Conservation (phyloP, 176 grass and related monocot genomes). For the Avena sativa region DNA sequence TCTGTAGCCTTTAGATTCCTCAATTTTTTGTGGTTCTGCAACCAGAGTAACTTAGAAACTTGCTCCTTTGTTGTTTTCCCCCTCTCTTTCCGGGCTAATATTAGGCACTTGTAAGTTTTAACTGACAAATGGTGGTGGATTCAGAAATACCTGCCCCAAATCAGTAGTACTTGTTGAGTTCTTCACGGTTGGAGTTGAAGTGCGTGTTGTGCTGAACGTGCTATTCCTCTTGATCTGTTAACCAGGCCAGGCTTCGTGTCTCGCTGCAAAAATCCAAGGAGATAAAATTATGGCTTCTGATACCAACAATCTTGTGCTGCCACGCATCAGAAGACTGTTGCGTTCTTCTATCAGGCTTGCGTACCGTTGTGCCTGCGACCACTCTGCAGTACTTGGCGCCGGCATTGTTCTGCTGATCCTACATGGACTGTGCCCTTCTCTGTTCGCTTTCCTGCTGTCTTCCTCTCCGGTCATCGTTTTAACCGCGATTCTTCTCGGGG, state of each 20-base stretch:
- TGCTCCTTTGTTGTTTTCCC: neutral
- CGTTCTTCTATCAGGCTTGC: slow-evolving; percentile 48
- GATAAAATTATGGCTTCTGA: slow-evolving; percentile 46
- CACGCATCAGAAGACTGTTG: slow-evolving; percentile 41
- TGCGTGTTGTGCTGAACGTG: too few relatives aligned
- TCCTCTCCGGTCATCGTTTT: slow-evolving; percentile 63
- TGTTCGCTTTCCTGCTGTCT: slow-evolving; percentile 18
- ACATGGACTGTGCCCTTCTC: slow-evolving; percentile 43
- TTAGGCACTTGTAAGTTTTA: neutral
- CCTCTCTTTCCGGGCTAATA: neutral
- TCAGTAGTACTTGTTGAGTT: neutral
- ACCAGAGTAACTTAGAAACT: neutral
- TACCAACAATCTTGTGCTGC: neutral
- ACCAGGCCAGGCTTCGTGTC: slow-evolving; percentile 5
- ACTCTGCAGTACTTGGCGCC: slow-evolving; percentile 39
- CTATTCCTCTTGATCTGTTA: neutral
- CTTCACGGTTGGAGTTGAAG: neutral
- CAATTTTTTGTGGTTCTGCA: neutral
- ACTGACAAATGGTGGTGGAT: neutral
- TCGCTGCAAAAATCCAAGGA: slow-evolving; percentile 9
- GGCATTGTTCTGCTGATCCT: slow-evolving; percentile 48
- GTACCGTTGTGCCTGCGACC: slow-evolving; percentile 42
- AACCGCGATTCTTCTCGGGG: slow-evolving; percentile 69
- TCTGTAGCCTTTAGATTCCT: neutral
- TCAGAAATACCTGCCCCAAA: slow-evolving; percentile 5